Evolutionary conservation across 2,329 filamentous ascomycete genomes (phyloP).

Genomic region (Cercospora beticola): DNA sequence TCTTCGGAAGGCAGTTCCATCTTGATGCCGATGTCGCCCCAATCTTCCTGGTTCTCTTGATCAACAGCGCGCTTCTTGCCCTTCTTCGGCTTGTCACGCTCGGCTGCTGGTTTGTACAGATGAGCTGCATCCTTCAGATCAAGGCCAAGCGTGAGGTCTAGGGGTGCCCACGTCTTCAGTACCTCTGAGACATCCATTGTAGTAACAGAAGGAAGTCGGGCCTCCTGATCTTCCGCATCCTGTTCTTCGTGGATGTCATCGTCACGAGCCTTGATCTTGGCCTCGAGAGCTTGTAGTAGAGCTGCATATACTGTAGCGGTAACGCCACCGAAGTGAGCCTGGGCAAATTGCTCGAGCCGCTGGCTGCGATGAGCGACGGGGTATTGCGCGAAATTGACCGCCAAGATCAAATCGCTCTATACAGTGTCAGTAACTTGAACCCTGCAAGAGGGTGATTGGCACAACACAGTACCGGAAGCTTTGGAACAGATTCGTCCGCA

Average conservation of each 20-base stretch:
- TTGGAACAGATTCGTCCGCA: conserved; percentile 31
- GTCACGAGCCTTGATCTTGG: conserved; percentile 66
- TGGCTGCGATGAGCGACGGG: conserved; percentile 78
- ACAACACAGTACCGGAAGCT: conserved; percentile 40
- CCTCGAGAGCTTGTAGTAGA: conserved; percentile 69
- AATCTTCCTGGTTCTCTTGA: conserved; percentile 22
- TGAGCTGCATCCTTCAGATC: conserved; percentile 29
- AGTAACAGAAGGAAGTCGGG: conserved; percentile 40
- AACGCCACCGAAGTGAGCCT: conserved; percentile 67
- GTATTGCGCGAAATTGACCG: conserved; percentile 82
- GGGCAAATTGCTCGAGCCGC: conserved; percentile 70
- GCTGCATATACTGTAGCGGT: conserved; percentile 77
- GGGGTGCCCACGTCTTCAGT: conserved; percentile 36
- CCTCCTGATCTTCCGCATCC: conserved; percentile 41
- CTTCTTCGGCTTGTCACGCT: conserved; percentile 32
- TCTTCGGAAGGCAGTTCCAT: conserved; percentile 28
- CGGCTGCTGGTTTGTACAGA: conserved; percentile 27
- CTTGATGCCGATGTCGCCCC: conserved; percentile 34
- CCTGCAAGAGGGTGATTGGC: conserved; percentile 20
- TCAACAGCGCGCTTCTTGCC: conserved; percentile 18
- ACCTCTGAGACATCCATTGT: conserved; percentile 44
- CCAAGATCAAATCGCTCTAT: conserved; percentile 70
- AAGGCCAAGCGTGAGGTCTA: conserved; percentile 41
- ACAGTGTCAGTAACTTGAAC: conserved; percentile 29
- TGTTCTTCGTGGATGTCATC: conserved; percentile 50